Base-by-base conservation (phyloP, 495 filamentous ascomycete species). In the Letharia columbiana region DNA sequence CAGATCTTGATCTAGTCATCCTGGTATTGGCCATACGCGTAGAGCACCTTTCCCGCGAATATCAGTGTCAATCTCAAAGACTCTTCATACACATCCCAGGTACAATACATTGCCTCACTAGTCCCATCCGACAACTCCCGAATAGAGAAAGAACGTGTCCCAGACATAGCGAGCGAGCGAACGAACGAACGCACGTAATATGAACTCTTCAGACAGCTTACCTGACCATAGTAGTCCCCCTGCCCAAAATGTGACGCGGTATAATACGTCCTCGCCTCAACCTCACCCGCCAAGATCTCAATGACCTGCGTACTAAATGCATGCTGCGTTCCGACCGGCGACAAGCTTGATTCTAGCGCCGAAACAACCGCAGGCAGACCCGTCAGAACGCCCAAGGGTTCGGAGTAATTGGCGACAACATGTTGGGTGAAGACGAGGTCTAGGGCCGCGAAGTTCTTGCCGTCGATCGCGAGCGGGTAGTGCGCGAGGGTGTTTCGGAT, bases 391-490 rank as follows among this genome's bases (percentile, higher is more conserved):
- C 70, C 70, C 42, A 75, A 39, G 2, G 71, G 73, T 4, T 67
- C 67, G 1, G 72, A 73, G 65, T 75, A 77, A 69, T 77, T 76
- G 35, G 75, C 76, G 44, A 72, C 65, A 10, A 70, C 73, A 57
- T 75, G 57, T 1, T 41, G 12, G 10, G 70, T 66, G 67, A 78
- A 77, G 59, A 78, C 72, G n/a, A 67, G 67, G 56, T 54, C 63
- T 0, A 77, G 69, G 23, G 72, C 66, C 20, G 61, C 67, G 56
- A 77, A 77, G 39, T 76, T 67, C 60, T 77, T 77, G 54, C 75
- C 75, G 60, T 76, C 74, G 59, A 77, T 69, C 6, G 73, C 71
- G 54, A 77, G 70, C 5, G 74, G 72, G 63, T 76, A 75, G 23
- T 71, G 65, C 1, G 74, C 69, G n/a, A 76, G 69, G 20, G 71